Percentiles rank a stretch among this genome's conserved stretches.
These are phyloP conservation scores for Mycena pura DNA, from an alignment of 768 basidiomycete species.

Conservation along the genomic window DNA sequence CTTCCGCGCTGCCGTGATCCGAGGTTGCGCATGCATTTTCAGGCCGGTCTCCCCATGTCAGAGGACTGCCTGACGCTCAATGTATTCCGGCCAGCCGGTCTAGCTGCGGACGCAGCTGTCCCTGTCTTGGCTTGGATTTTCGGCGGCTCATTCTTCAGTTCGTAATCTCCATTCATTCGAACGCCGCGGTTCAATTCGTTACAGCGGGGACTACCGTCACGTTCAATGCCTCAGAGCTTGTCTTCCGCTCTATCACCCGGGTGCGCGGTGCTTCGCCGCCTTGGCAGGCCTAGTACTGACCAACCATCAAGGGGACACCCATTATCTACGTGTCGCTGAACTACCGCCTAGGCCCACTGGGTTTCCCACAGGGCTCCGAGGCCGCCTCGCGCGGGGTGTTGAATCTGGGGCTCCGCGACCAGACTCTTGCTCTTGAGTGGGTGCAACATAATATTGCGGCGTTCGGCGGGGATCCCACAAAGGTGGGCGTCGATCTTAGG, in stretches of 20 bases:
- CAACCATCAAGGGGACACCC: slow-evolving; percentile 29
- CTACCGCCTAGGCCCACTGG: slow-evolving; percentile 35
- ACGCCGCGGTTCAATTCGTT: not conserved
- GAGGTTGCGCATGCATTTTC: not conserved
- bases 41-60: slow-evolving; percentile 22
- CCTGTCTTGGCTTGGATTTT: slow-evolving; percentile 15
- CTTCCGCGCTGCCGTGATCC: not conserved
- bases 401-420: slow-evolving; percentile 39
- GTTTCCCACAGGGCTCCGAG: slow-evolving; percentile 43
- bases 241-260: not conserved
- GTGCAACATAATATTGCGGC: slow-evolving; percentile 51
- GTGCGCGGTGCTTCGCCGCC: not conserved
- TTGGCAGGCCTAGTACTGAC: not conserved
- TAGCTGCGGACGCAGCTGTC: not conserved
- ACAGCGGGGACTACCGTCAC: not conserved
- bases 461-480: slow-evolving; percentile 41
- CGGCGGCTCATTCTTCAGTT: slow-evolving; percentile 22
- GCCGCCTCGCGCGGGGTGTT: slow-evolving; percentile 30
- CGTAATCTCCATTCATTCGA: not conserved
- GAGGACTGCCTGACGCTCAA: slow-evolving; percentile 57
- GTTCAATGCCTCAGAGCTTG: not conserved
- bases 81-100: slow-evolving; percentile 47
- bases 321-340: slow-evolving; percentile 47
- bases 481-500: slow-evolving; percentile 37
- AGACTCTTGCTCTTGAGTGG: slow-evolving; percentile 39